Evolutionary conservation across 495 filamentous ascomycete genomes (phyloP), one percentile per base, ranked within the genome.

Genomic region (Xylaria bambusicola): DNA sequence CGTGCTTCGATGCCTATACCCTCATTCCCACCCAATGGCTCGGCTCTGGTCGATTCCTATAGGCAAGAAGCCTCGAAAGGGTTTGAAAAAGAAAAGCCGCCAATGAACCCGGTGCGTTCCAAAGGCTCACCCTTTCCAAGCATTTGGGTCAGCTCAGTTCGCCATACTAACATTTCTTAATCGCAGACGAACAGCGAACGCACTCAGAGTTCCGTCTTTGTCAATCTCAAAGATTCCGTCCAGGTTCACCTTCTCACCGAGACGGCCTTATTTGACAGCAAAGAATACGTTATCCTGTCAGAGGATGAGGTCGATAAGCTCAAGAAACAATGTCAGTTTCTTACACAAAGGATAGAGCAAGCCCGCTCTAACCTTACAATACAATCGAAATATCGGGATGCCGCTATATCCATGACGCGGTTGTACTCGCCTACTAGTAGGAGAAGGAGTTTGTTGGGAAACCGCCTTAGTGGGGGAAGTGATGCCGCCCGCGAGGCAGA

Each of bases 371-470:
- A 90, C 73, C 80, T 98, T 36, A 84, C 86, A n/a, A 85, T 97
- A 46, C 94, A 98, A 68, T 90, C 85, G 21, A 98, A 97, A 74
- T 87, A 97, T 58, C 87, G 91, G 59, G 93, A 97, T 80, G 95
- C 94, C 0, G 93, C 95, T 10, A 80, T 87, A 58, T 94, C 90
- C 15, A 86, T 98, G 69, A 86, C 84, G 44, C 81, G 89, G 62
- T 75, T 98, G 24, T 88, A 96, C 67, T 83, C 82, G 21, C 73
- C 73, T 2, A 63, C 70, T 38, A 73, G 61, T 49, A 80, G 73
- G 64, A 69, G 73, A 36, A 75, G 78, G 56, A 88, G 85, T 55
- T 68, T 86, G 3, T 74, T 86, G 45, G 81, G 82, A 12, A 78
- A 73, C 64, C 76, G 71, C 45, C 69, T 74, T 29, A 80, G 75